These are phyloP conservation scores for Dictyostelium purpureum DNA, from an alignment of 78 protist species.

Conservation along the genomic window DNA sequence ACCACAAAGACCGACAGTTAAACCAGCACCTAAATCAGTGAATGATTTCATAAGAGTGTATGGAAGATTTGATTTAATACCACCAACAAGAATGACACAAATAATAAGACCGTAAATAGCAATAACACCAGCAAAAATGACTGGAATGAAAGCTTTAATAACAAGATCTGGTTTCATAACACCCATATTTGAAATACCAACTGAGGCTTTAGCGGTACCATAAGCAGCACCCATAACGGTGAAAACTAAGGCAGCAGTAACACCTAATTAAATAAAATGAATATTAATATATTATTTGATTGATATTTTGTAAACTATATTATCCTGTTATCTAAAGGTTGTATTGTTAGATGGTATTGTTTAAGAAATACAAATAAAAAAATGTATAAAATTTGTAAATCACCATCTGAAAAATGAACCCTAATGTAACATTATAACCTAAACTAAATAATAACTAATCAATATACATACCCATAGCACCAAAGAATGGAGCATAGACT, in stretches of 20 bases:
- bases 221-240: constrained; percentile 99
- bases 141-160: constrained; percentile 94
- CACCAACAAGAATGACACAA: constrained; percentile 92
- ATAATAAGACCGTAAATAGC: constrained; percentile 99
- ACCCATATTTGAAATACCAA: constrained; percentile 98
- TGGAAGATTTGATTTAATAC: not conserved
- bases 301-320: no score
- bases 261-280: no score
- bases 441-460: no score
- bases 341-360: no score
- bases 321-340: no score
- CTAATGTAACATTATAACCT: no score
- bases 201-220: constrained; percentile 99
- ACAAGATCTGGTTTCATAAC: constrained; percentile 96
- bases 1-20: constrained; percentile 97
- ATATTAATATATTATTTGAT: no score
- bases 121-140: constrained; percentile 99
- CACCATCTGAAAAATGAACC: no score
- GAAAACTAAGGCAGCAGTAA: constrained; percentile 77
- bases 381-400: no score
- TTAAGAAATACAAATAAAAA: no score
- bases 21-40: constrained; percentile 96
- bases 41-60: constrained; percentile 83
- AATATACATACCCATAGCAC: no score
- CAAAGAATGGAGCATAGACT: constrained; percentile 82